Percentiles rank a stretch among this genome's conserved stretches.
phyloP scores from a whole-genome alignment of 352 stramenopile genomes.

The Aphanomyces cochlioides region DNA sequence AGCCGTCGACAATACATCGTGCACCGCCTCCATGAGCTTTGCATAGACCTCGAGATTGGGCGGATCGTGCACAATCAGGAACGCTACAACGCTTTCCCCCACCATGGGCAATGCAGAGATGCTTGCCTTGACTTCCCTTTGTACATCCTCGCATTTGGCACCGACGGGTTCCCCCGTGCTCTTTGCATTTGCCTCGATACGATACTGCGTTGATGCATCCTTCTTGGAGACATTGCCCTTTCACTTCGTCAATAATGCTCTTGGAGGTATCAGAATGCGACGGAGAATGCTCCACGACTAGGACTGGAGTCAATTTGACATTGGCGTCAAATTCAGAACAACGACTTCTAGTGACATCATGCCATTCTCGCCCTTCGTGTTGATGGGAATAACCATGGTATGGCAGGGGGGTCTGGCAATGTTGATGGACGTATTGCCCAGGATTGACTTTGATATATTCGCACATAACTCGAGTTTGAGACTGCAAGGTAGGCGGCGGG shows the following conservation, averaged over 20 bases:
- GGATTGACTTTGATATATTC: too few relatives aligned
- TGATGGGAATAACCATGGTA: too few relatives aligned
- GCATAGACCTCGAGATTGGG: conserved; percentile 29
- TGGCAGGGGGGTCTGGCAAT: too few relatives aligned
- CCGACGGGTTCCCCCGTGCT: conserved; percentile 22
- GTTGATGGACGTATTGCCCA: too few relatives aligned
- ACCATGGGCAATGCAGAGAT: conserved; percentile 29
- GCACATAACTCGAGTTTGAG: too few relatives aligned
- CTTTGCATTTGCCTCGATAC: conserved; percentile 43
- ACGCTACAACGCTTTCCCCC: conserved; percentile 30
- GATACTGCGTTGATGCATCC: conserved; percentile 71
- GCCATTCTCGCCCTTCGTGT: too few relatives aligned
- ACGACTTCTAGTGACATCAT: too few relatives aligned
- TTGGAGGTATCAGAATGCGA: too few relatives aligned
- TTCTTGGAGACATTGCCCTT: conserved; percentile 30
- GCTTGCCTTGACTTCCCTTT: conserved; percentile 30
- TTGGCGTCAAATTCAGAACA: too few relatives aligned
- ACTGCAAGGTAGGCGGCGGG: too few relatives aligned
- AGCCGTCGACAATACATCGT: conserved; percentile 27
- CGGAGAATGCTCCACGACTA: too few relatives aligned
- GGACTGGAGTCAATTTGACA: too few relatives aligned
- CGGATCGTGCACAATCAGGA: conserved; percentile 18
- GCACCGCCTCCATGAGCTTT: conserved; percentile 28
- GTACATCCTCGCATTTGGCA: conserved; percentile 27
- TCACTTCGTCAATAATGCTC: background rate